Conservation (phyloP, 1,284 basidiomycete species). For the Tilletia horrida region DNA sequence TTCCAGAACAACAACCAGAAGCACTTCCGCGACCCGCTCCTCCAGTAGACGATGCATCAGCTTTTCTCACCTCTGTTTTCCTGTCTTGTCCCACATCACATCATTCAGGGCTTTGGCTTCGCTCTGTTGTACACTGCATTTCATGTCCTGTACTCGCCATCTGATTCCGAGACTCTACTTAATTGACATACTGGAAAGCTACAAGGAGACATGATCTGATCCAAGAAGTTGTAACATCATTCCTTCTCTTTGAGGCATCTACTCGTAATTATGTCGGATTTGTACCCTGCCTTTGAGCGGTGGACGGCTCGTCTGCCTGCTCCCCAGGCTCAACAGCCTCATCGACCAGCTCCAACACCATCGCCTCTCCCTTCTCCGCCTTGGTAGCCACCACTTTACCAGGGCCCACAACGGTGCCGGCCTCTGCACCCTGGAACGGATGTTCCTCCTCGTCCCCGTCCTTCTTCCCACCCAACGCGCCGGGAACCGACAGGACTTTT, state of each 20-base stretch:
- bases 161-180: too few relatives aligned
- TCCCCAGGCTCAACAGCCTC: too few relatives aligned
- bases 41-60: constrained; percentile 34
- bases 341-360: constrained; percentile 2
- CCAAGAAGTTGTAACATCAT: too few relatives aligned
- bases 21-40: constrained; percentile 51
- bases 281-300: too few relatives aligned
- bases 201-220: too few relatives aligned
- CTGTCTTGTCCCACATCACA: background rate
- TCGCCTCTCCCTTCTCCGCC: background rate
- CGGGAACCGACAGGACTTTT: background rate
- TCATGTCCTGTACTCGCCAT: too few relatives aligned
- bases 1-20: constrained; percentile 53
- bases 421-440: background rate
- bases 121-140: too few relatives aligned
- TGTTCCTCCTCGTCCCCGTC: background rate
- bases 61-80: background rate
- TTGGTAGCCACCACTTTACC: background rate
- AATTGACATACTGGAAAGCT: too few relatives aligned
- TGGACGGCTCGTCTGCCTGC: too few relatives aligned
- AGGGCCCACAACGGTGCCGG: background rate
- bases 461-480: background rate
- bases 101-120: too few relatives aligned
- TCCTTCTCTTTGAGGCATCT: too few relatives aligned
- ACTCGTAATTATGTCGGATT: too few relatives aligned